Base-by-base conservation (phyloP, 441 rosid species). In the Cnidoscolus chayamansa region DNA sequence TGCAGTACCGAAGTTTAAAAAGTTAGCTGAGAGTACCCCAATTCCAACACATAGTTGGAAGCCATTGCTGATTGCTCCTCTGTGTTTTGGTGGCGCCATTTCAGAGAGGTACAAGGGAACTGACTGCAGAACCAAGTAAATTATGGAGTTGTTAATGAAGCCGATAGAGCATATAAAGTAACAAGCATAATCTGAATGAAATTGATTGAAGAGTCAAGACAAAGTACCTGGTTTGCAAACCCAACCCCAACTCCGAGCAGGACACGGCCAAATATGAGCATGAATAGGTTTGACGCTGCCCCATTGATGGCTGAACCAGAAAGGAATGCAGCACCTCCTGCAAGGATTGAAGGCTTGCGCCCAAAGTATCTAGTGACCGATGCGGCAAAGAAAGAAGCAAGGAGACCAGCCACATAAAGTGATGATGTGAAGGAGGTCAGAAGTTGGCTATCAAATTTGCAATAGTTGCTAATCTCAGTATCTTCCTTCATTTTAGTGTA, bases 171-270 rank as follows among this genome's bases (percentile, higher is more conserved):
- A 53, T 15, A 53, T n/a, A n/a, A 53, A 6, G 8, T 10, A 15
- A 10, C 0, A 11, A 13, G 43, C 2, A 16, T 11, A 0, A 50
- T 4, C n/a, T 50, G 55, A 50, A 50, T 50, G 53, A 15, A 40
- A 50, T 50, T 19, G 31, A 11, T 68, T 50, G 1, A 47, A 68
- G 58, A 45, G 11, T 61, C 49, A 16, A 17, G 32, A 45, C 37
- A 43, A n/a, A 2, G 31, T 65, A 88, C 96, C 88, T 93, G 93
- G 73, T 88, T 91, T 25, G 94, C 85, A 79, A 93, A 91, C 47
- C 97, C 97, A 60, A 91, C 90, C 8, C 97, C 94, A 55, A 89
- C 84, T 60, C 94, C 97, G 0, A 89, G 90, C 81, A 93, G 77
- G 56, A 91, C 78, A 15, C 96, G 87, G 30, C 98, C 98, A 13